Conservation (phyloP, 176 grass and related monocot species). For the Rhynchospora breviuscula region DNA sequence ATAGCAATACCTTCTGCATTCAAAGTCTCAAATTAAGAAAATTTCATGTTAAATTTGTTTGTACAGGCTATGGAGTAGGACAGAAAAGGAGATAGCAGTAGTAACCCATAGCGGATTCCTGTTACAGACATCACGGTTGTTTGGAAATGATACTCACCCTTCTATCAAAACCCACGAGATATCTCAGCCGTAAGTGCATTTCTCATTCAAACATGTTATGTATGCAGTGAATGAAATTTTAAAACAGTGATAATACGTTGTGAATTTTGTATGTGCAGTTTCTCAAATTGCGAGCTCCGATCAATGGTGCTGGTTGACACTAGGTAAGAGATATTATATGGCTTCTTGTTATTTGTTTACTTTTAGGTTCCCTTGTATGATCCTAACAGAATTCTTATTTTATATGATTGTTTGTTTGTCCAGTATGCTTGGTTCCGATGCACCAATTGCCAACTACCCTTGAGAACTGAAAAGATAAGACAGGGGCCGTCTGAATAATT, state of each 20-base stretch:
- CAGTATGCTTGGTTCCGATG: slow-evolving; percentile 52
- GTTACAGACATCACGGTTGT: slow-evolving; percentile 47
- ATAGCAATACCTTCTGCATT: not conserved
- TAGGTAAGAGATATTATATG: slow-evolving; percentile 32
- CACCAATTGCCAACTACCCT: slow-evolving; percentile 40
- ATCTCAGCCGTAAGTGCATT: slow-evolving; percentile 38
- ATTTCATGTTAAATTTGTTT: not conserved
- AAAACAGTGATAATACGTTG: not conserved
- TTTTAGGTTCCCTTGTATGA: not conserved
- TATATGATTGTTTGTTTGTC: slow-evolving; percentile 1
- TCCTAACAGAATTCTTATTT: not conserved
- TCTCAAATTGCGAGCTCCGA: slow-evolving; percentile 75
- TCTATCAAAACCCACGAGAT: slow-evolving; percentile 43
- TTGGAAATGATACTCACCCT: slow-evolving; percentile 59
- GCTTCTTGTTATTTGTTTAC: not conserved
- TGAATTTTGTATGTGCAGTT: slow-evolving; percentile 36
- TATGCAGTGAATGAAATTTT: not conserved
- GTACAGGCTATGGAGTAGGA: slow-evolving; percentile 80
- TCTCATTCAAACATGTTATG: not conserved
- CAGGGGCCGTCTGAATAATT: not conserved
- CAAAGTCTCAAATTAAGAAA: not conserved
- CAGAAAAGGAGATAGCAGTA: slow-evolving; percentile 80
- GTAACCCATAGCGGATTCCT: slow-evolving; percentile 71
- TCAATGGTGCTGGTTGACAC: slow-evolving; percentile 70
- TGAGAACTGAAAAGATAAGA: slow-evolving; percentile 10